Evolutionary conservation across 176 grass and related monocot species (phyloP).

Genomic region (barley (Hordeum vulgare)): MorexV3_pseudomolecules_assembly NC_058521.1:150443112-150443611

Average conservation of each 20-base stretch:
- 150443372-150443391: neutral
- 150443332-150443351: neutral
- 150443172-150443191: neutral
- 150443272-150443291: neutral
- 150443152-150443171: neutral
- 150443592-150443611: constrained; percentile 1
- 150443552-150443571: neutral
- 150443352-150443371: neutral
- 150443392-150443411: neutral
- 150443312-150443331: no score
- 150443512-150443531: neutral
- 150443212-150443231: neutral
- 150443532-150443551: neutral
- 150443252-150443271: neutral
- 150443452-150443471: neutral
- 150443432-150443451: neutral
- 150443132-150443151: neutral
- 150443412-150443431: constrained; percentile 5
- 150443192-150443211: neutral
- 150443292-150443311: neutral
- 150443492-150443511: no score
- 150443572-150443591: neutral
- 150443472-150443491: neutral
- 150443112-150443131: no score
- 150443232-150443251: neutral